Base-by-base conservation (phyloP, 1,139 yeast genomes). In the Martiniozyma asiatica region DNA sequence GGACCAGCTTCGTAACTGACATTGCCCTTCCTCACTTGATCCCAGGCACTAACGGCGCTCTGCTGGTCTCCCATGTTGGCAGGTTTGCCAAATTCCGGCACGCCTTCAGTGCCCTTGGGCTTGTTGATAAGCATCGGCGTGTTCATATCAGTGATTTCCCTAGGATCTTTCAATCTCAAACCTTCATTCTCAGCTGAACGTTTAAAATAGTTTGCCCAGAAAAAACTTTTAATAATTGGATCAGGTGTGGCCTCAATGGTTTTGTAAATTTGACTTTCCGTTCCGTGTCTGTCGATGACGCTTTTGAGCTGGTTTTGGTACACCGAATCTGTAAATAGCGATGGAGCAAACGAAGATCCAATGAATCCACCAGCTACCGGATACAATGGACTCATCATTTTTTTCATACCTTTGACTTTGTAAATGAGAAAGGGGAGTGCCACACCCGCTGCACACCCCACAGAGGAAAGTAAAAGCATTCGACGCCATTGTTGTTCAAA, bases 201-300 rank as follows among this genome's bases (percentile, higher is more conserved):
- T n/a, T 38, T 35, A 33, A 45, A 50, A 32, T 48, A 50, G 6
- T 31, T 31, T 3, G 51, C 36, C 53, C 53, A 50, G 22, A 45
- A 45, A 13, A 35, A 43, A 9, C 49, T 33, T 20, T 44, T 39
- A 6, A 35, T 30, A 8, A 44, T 27, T 4, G 47, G 48, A 26
- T 40, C 43, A 3, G 53, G 51, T 1, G 48, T 42, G 5, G 33
- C 38, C 6, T 30, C 27, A 6, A 47, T 29, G 8, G 42, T 41
- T 20, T 36, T 33, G 27, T 33, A 36, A 11, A 47, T 29, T 4
- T 27, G 27, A 3, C 48, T 41, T 8, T 34, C 33, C 7, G 35
- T 33, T 1, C 51, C 47, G 25, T 37, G 38, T 9, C 40, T 33
- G 8, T 29, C 26, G 6, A 34, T 36, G 18, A 39, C 27, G 8